These are phyloP conservation scores for Diutina siamensis DNA, from an alignment of 1,139 yeast genomes.

Conservation along the genomic window DNA sequence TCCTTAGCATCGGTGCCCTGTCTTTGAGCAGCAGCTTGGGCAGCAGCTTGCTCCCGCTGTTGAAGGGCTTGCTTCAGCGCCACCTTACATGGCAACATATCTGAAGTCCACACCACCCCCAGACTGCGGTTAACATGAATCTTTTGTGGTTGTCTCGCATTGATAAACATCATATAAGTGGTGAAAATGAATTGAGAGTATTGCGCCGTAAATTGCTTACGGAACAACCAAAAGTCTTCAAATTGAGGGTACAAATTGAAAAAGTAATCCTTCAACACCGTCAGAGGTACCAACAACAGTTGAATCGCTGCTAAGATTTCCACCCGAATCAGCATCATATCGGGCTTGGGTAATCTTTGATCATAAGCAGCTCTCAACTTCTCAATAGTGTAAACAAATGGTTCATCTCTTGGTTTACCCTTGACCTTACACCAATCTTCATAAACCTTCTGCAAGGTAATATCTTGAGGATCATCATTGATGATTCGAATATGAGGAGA, in stretches of 20 bases:
- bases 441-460: constrained; percentile 77
- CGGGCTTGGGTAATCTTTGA: constrained; percentile 88
- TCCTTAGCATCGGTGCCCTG: constrained; percentile 30
- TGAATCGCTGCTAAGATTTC: constrained; percentile 89
- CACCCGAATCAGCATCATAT: constrained; percentile 74
- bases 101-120: constrained; percentile 90
- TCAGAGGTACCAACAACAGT: constrained; percentile 74
- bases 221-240: constrained; percentile 95
- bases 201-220: constrained; percentile 90
- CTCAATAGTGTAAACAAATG: constrained; percentile 76
- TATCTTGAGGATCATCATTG: constrained; percentile 69
- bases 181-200: constrained; percentile 92
- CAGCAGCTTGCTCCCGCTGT: constrained; percentile 4
- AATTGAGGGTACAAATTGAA: constrained; percentile 58
- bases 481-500: constrained; percentile 91
- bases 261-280: constrained; percentile 62
- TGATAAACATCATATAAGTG: constrained; percentile 91
- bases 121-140: constrained; percentile 71
- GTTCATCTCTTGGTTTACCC: constrained; percentile 77
- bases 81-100: constrained; percentile 83
- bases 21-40: constrained; percentile 1
- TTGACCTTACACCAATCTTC: constrained; percentile 74
- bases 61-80: constrained; percentile 32
- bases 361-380: constrained; percentile 89
- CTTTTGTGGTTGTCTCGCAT: constrained; percentile 89